Conservation (phyloP, 176 grass and related monocot species). For the Miscanthus lutarioriparius region DNA sequence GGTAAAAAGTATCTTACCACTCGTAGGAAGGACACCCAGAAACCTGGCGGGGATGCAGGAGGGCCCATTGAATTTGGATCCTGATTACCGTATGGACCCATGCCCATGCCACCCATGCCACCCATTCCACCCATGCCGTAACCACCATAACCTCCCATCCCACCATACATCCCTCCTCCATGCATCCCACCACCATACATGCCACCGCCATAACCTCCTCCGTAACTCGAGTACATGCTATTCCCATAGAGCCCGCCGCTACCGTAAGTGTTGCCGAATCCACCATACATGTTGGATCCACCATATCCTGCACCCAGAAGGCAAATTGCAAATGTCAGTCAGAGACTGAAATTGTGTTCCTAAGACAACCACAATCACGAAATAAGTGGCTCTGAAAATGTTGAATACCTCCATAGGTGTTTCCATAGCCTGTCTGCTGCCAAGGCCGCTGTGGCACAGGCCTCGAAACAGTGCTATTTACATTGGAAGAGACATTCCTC, state of each 20-base stretch:
- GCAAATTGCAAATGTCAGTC: not conserved
- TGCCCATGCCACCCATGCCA: conserved; percentile 58
- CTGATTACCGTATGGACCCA: conserved; percentile 75
- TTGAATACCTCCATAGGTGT: conserved; percentile 63
- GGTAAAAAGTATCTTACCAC: conserved; percentile 54
- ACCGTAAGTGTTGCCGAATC: conserved; percentile 48
- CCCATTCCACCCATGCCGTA: conserved; percentile 68
- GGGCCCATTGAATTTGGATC: conserved; percentile 76
- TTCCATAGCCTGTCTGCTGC: conserved; percentile 79
- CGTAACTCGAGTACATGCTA: conserved; percentile 68
- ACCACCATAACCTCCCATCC: conserved; percentile 68
- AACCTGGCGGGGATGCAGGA: conserved; percentile 70
- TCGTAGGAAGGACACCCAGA: conserved; percentile 87
- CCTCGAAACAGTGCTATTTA: conserved; percentile 48
- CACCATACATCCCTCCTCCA: conserved; percentile 67
- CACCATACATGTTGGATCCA: conserved; percentile 59
- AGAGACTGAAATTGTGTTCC: not conserved
- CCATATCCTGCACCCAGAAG: conserved; percentile 56
- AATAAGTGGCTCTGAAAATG: not conserved
- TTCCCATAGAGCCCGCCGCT: conserved; percentile 62
- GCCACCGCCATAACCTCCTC: conserved; percentile 52
- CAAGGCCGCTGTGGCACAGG: conserved; percentile 74
- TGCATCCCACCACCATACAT: conserved; percentile 60
- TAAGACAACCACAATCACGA: not conserved
- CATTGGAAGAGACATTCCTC: conserved; percentile 32